Percentiles rank a stretch among this genome's conserved stretches.
phyloP scores from a whole-genome alignment of 2,329 filamentous ascomycete species.

The Claviceps pazoutovae region DNA sequence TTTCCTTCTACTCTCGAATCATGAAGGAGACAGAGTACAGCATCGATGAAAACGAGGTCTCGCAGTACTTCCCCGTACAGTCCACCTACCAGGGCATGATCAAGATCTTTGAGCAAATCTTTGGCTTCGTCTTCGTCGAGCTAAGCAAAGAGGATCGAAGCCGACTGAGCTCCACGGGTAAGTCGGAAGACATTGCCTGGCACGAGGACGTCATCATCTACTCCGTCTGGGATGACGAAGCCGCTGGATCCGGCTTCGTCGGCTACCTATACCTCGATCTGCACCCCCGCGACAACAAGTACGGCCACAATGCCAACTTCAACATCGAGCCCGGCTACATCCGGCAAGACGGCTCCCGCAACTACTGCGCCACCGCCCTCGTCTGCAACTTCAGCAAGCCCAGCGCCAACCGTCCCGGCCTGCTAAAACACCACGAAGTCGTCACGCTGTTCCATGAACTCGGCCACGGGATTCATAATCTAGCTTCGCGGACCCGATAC shows the following conservation, averaged over 20 bases:
- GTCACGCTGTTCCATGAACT: constrained; percentile 72
- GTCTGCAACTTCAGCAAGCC: constrained; percentile 82
- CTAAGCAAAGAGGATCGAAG: constrained; percentile 52
- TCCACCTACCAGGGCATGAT: constrained; percentile 66
- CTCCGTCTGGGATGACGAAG: constrained; percentile 67
- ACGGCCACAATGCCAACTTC: constrained; percentile 77
- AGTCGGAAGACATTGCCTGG: constrained; percentile 62
- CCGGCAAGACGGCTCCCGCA: constrained; percentile 50
- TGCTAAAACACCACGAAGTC: constrained; percentile 73
- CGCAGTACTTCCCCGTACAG: constrained; percentile 71
- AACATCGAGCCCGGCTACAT: constrained; percentile 62
- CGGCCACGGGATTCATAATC: constrained; percentile 57
- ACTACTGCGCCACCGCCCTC: constrained; percentile 64
- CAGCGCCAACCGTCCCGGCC: constrained; percentile 58
- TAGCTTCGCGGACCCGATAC: constrained; percentile 48
- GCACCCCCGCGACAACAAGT: constrained; percentile 68
- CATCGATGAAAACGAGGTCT: constrained; percentile 66
- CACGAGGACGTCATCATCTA: constrained; percentile 74
- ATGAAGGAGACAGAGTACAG: constrained; percentile 70
- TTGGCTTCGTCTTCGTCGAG: constrained; percentile 67
- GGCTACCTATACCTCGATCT: constrained; percentile 76
- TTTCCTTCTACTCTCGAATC: constrained; percentile 65
- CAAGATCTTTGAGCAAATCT: constrained; percentile 69
- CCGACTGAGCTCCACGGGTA: constrained; percentile 50
- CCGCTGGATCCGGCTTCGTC: constrained; percentile 57